Base-by-base conservation (phyloP, 1,284 basidiomycete genomes). In the Sporisorium sorghi region DNA sequence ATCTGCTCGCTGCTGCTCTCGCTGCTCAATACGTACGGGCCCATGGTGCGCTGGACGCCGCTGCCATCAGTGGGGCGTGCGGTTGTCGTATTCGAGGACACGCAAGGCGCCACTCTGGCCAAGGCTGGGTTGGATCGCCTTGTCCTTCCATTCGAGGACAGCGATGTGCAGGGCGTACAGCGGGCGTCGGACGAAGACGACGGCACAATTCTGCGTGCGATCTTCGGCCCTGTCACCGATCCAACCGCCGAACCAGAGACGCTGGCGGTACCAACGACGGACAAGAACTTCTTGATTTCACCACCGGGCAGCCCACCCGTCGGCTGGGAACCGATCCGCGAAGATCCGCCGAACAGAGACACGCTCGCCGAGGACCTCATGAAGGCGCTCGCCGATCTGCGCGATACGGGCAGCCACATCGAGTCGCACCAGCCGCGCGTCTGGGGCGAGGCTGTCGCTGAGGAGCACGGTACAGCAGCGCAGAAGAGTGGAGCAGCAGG, bases 301-400 rank as follows among this genome's bases (percentile, higher is more conserved):
- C 96, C 96, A 0, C 97, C 97, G 1, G 97, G 96, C n/a, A 95
- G 93, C 0, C 96, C 97, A 0, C 96, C 96, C 0, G 91, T 97
- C 2, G 96, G 96, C 1, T 99, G 96, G 96, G 94, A 97, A 82
- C 93, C 90, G 30, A 89, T 94, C 66, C 87, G 87, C 44, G 97
- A 99, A 86, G 94, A 96, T 21, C 93, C 93, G 7, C 96, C 97
- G 0, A 99, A 99, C 83, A 85, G 87, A 7, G 86, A 89, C 5
- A 92, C 95, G 5, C 88, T 98, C 33, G 96, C 96, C 0, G 90
- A 93, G 24, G 96, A 99, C 83, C 89, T 99, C 74, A 92, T 94
- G 46, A 65, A 71, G 26, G 83, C 82, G 11, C 74, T 84, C 10
- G 75, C 77, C 3, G 72, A 76, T 50, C 58, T 83, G 47, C 67